phyloP scores from a whole-genome alignment of 1,139 yeast species.

The Hyphopichia khmerensis region DNA sequence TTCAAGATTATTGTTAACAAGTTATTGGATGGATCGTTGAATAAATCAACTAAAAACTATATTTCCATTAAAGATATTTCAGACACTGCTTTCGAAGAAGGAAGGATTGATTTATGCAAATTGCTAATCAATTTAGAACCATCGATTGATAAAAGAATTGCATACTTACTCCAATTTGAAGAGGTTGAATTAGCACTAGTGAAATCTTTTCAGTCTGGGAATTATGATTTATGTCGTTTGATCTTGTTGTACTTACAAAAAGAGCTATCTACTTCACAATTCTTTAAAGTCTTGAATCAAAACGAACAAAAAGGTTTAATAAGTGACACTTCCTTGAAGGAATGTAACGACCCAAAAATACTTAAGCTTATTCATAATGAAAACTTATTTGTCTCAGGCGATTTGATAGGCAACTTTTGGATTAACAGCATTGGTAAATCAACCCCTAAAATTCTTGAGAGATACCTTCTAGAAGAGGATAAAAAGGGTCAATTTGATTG shows the following conservation, averaged over 20 bases:
- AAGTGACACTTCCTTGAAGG: conserved; percentile 13
- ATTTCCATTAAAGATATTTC: conserved; percentile 67
- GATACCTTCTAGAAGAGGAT: conserved; percentile 36
- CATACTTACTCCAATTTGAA: conserved; percentile 65
- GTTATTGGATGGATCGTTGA: conserved; percentile 24
- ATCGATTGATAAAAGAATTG: conserved; percentile 59
- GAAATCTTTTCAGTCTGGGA: conserved; percentile 66
- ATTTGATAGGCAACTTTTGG: conserved; percentile 46
- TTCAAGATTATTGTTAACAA: conserved; percentile 49
- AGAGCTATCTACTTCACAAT: conserved; percentile 36
- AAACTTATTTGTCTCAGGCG: conserved; percentile 33
- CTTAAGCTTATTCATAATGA: conserved; percentile 8
- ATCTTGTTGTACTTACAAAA: conserved; percentile 55
- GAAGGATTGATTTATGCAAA: conserved; percentile 68
- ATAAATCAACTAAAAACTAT: conserved; percentile 18
- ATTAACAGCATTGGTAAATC: conserved; percentile 27
- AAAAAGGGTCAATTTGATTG: conserved; percentile 23
- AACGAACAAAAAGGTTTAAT: conserved; percentile 28
- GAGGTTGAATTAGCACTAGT: conserved; percentile 70
- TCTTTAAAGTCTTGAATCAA: conserved; percentile 41
- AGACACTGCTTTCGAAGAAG: conserved; percentile 76
- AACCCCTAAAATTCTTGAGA: conserved; percentile 23
- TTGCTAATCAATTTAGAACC: conserved; percentile 68
- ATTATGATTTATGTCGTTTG: conserved; percentile 62
- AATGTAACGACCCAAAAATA: conserved; percentile 11